These are phyloP conservation scores for Aquilaria yunnanensis DNA, from an alignment of 345 rosid species.

Conservation along the genomic window DNA sequence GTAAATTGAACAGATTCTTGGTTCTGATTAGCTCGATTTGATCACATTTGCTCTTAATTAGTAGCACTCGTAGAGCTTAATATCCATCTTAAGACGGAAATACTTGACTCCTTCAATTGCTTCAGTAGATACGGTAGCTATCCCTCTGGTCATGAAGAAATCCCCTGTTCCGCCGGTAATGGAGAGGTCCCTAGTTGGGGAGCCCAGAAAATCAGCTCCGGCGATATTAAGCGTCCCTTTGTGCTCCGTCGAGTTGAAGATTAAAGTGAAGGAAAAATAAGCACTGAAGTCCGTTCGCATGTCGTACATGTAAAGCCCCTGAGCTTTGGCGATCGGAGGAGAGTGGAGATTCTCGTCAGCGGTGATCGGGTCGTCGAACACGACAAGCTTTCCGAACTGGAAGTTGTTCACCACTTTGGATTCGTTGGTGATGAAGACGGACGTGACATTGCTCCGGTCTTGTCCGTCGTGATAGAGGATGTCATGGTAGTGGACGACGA, in stretches of 20 bases:
- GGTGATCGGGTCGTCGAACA: conserved; percentile 60
- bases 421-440: conserved; percentile 31
- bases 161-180: conserved; percentile 85
- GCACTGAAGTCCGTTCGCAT: conserved; percentile 36
- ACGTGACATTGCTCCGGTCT: conserved; percentile 43
- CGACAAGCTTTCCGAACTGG: conserved; percentile 40
- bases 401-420: conserved; percentile 5
- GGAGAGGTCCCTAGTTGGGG: conserved; percentile 63
- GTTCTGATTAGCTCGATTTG: too few species aligned
- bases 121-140: conserved; percentile 59
- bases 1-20: too few species aligned
- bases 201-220: conserved; percentile 64
- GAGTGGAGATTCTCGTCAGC: conserved; percentile 40
- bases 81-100: conserved; percentile 33
- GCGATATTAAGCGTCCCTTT: conserved; percentile 55
- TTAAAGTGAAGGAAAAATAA: conserved; percentile 60
- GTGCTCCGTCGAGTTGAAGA: conserved; percentile 54
- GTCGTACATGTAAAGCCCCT: conserved; percentile 64
- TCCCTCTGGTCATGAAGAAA: conserved; percentile 78
- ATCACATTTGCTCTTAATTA: neutral
- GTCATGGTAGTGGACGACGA: conserved; percentile 53
- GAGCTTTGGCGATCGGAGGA: conserved; percentile 42
- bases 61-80: conserved; percentile 46
- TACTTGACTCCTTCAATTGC: conserved; percentile 60
- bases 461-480: conserved; percentile 39